Percentiles rank a stretch among this genome's conserved stretches.
Conservation (phyloP, 345 rosid genomes). For the Eucalyptus tenuipes region DNA sequence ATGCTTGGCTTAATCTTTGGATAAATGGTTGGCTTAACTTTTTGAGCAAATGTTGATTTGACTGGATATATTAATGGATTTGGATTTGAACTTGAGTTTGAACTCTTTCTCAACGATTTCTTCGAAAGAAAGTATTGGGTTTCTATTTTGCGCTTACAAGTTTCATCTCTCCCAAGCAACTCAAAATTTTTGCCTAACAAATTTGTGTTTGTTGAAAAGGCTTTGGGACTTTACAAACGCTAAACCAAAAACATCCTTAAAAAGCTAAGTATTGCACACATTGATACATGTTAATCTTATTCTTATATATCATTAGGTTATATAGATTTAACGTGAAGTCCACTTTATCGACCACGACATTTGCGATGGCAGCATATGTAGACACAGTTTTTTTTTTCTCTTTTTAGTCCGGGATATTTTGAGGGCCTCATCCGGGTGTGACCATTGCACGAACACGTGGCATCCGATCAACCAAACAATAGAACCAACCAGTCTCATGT, state of each 20-base stretch:
- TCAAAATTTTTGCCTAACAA: background rate
- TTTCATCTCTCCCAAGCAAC: too few relatives aligned
- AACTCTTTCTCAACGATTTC: rapidly evolving
- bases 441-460: background rate
- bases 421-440: background rate
- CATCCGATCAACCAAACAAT: background rate
- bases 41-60: too few relatives aligned
- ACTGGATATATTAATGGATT: too few relatives aligned
- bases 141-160: rapidly evolving
- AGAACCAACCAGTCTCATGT: background rate
- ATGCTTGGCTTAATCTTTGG: too few relatives aligned
- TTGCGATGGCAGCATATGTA: background rate
- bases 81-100: too few relatives aligned
- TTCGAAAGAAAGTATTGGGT: rapidly evolving
- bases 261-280: background rate
- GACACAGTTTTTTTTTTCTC: background rate
- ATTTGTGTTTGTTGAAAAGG: background rate
- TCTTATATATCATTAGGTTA: rapidly evolving
- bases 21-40: too few relatives aligned
- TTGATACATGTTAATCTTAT: background rate
- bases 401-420: background rate
- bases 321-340: rapidly evolving
- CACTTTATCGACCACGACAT: background rate
- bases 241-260: background rate
- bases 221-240: rapidly evolving